Conservation (phyloP, 495 filamentous ascomycete genomes). For the Entonaema liquescens region DNA sequence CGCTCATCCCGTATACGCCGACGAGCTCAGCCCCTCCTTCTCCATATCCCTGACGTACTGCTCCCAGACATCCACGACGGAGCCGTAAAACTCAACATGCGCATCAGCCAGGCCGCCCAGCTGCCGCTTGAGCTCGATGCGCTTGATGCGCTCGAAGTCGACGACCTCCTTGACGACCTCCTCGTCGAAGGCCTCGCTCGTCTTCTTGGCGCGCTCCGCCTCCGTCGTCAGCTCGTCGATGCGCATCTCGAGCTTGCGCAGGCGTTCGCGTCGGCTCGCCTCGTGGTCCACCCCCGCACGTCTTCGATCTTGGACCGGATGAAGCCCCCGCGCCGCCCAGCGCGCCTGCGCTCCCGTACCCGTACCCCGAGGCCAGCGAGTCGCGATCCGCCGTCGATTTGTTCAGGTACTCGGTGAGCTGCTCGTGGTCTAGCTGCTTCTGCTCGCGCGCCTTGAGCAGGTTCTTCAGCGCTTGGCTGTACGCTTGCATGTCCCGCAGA, state of each 20-base stretch:
- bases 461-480: constrained; percentile 81
- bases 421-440: constrained; percentile 98
- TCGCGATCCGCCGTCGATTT: constrained; percentile 91
- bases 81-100: constrained; percentile 86
- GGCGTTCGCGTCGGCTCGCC: constrained; percentile 82
- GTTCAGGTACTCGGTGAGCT: constrained; percentile 91
- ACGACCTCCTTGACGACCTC: constrained; percentile 90
- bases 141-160: constrained; percentile 97
- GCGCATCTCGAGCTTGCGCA: constrained; percentile 87
- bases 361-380: constrained; percentile 73
- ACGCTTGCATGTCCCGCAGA: constrained; percentile 92
- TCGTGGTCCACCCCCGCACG: constrained; percentile 97
- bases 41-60: constrained; percentile 89
- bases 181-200: constrained; percentile 88
- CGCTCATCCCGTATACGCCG: constrained; percentile 20
- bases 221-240: constrained; percentile 90
- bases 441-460: constrained; percentile 94
- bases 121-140: constrained; percentile 87
- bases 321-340: constrained; percentile 82
- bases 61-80: constrained; percentile 87
- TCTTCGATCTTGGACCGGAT: constrained; percentile 95
- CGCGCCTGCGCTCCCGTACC: constrained; percentile 64
- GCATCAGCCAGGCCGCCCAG: constrained; percentile 83
- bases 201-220: constrained; percentile 84
- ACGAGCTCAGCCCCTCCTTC: constrained; percentile 58